phyloP scores from a whole-genome alignment of 495 filamentous ascomycete genomes.

The Elasticomyces elasticus region DNA sequence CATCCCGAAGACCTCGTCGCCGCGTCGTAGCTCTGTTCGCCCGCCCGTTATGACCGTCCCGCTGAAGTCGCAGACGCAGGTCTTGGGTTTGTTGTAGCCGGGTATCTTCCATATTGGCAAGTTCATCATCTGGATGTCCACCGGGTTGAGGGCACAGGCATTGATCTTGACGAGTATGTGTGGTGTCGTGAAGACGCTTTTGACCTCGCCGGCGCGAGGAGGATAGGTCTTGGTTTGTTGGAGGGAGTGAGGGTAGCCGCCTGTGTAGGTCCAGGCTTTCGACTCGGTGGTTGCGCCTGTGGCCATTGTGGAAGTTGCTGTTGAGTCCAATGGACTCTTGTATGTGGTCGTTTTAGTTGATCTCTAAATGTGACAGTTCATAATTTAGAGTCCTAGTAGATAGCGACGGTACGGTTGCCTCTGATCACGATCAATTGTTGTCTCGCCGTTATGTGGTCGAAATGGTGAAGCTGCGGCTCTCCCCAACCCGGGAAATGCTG shows the following conservation, averaged over 20 bases:
- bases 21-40: slow-evolving; percentile 17
- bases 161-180: slow-evolving; percentile 26
- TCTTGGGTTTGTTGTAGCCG: slow-evolving; percentile 16
- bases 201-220: slow-evolving; percentile 12
- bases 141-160: slow-evolving; percentile 28
- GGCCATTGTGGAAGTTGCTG: background rate
- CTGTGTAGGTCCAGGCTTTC: slow-evolving; percentile 21
- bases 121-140: slow-evolving; percentile 30
- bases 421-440: no score
- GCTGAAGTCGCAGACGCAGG: slow-evolving; percentile 23
- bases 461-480: background rate
- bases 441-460: background rate
- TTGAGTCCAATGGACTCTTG: no score
- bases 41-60: slow-evolving; percentile 24
- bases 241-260: slow-evolving; percentile 4
- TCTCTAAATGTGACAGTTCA: no score
- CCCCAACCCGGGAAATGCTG: background rate
- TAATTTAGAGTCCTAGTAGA: no score
- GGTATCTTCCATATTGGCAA: slow-evolving; percentile 19
- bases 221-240: slow-evolving; percentile 9
- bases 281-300: slow-evolving; percentile 11
- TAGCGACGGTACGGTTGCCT: no score
- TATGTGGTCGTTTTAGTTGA: no score
- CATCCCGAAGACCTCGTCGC: slow-evolving; percentile 27
- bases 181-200: slow-evolving; percentile 9